Percentiles rank a stretch among this genome's conserved stretches.
These are phyloP conservation scores for Phaeodactylum tricornutum DNA, from an alignment of 108 stramenopile species.

Conservation along the genomic window DNA sequence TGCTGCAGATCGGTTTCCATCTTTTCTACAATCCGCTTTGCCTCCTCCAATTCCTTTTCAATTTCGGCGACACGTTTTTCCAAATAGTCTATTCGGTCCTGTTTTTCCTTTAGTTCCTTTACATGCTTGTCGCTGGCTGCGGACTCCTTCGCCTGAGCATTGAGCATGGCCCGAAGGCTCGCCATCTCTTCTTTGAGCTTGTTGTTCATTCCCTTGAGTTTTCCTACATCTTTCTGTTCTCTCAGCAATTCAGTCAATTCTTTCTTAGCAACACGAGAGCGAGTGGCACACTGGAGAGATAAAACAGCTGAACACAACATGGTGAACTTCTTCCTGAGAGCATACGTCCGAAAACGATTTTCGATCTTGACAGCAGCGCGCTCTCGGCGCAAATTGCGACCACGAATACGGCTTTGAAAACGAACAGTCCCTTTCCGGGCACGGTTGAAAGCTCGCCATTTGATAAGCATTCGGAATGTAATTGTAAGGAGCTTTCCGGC, in stretches of 20 bases:
- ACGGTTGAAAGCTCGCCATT: slow-evolving; percentile 36
- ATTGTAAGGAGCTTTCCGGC: slow-evolving; percentile 80
- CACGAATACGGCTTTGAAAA: slow-evolving; percentile 72
- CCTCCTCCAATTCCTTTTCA: slow-evolving; percentile 52
- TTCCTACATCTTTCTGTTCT: slow-evolving; percentile 82
- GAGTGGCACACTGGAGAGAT: slow-evolving; percentile 62
- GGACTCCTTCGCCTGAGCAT: slow-evolving; percentile 67
- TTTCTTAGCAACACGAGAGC: slow-evolving; percentile 46
- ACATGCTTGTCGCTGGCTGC: slow-evolving; percentile 45
- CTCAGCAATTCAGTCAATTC: slow-evolving; percentile 48
- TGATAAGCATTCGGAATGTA: slow-evolving; percentile 63
- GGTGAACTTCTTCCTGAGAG: slow-evolving; percentile 17
- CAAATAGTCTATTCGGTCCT: slow-evolving; percentile 54
- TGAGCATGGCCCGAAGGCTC: slow-evolving; percentile 85
- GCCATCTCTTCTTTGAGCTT: slow-evolving; percentile 86
- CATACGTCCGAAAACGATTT: slow-evolving; percentile 35
- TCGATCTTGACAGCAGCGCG: slow-evolving; percentile 60
- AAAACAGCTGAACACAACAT: slow-evolving; percentile 61
- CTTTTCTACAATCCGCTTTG: slow-evolving; percentile 58
- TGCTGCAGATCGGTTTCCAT: slow-evolving; percentile 49
- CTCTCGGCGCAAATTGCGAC: slow-evolving; percentile 33
- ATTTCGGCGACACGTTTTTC: slow-evolving; percentile 68
- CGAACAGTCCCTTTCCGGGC: slow-evolving; percentile 40
- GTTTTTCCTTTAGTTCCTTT: slow-evolving; percentile 48
- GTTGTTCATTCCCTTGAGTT: slow-evolving; percentile 78